Conservation (phyloP, 805 yeast genomes). For the Kodamaea hsintzibuensis region DNA sequence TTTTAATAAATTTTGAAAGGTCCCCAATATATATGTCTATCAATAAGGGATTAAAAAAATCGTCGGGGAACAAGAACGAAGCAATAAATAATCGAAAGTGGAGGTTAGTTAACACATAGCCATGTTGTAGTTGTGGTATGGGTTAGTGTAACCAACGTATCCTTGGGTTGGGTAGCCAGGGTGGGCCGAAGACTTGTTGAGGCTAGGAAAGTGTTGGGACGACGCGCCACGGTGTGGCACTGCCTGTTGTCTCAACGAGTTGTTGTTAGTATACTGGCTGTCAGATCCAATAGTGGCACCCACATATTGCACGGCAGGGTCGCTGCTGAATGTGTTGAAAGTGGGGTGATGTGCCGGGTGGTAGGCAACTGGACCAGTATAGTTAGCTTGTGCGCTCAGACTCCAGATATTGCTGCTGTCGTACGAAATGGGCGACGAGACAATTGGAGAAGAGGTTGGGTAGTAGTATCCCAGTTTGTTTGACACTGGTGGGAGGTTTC, state of each 20-base stretch:
- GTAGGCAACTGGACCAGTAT: constrained; percentile 23
- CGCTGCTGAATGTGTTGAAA: constrained; percentile 14
- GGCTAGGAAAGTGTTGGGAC: constrained; percentile 3
- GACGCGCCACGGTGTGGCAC: constrained; percentile 4
- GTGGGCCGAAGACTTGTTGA: constrained; percentile 3
- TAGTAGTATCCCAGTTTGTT: constrained; percentile 14
- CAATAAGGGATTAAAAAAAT: neutral
- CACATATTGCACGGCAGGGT: constrained; percentile 23
- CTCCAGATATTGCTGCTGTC: constrained; percentile 24
- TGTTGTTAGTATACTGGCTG: neutral
- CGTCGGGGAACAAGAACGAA: constrained; percentile 1
- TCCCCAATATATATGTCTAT: neutral
- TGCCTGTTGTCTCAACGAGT: constrained; percentile 2
- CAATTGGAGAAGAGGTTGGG: constrained; percentile 25
- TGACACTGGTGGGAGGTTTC: constrained; percentile 1
- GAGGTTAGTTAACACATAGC: constrained; percentile 19
- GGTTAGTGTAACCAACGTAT: constrained; percentile 39
- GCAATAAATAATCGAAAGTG: neutral
- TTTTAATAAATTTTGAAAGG: neutral
- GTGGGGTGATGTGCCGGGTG: constrained; percentile 4
- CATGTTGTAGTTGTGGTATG: constrained; percentile 37
- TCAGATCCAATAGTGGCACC: constrained; percentile 14
- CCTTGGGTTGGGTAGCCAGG: constrained; percentile 4
- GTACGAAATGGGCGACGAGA: constrained; percentile 27
- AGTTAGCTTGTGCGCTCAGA: constrained; percentile 3